Evolutionary conservation across 352 stramenopile genomes (phyloP).

Genomic region (Peronospora tabacina): DNA sequence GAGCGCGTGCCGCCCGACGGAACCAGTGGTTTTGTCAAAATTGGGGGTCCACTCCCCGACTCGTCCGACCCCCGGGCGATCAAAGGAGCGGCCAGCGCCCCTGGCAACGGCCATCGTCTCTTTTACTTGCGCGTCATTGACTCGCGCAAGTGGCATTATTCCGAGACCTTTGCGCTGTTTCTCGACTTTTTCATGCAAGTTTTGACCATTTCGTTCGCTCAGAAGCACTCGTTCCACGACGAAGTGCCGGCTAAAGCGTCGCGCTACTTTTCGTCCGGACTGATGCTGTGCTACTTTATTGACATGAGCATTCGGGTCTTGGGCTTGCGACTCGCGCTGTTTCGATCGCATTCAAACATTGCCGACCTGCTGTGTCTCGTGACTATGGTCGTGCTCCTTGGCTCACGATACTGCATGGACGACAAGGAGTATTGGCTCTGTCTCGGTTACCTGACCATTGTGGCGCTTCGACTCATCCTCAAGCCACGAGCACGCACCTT

Average conservation of each 20-base stretch:
- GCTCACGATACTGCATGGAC: conserved; percentile 41
- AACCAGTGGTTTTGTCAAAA: conserved; percentile 65
- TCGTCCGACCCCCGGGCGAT: conserved; percentile 60
- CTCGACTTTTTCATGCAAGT: conserved; percentile 84
- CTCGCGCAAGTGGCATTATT: conserved; percentile 86
- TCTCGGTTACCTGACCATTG: conserved; percentile 57
- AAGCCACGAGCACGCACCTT: conserved; percentile 78
- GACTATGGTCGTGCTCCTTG: conserved; percentile 49
- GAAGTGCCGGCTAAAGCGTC: conserved; percentile 60
- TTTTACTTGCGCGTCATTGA: conserved; percentile 81
- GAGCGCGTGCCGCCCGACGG: conserved; percentile 42
- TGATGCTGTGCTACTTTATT: conserved; percentile 79
- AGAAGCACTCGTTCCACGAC: conserved; percentile 48
- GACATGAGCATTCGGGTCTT: conserved; percentile 78
- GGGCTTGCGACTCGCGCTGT: conserved; percentile 61
- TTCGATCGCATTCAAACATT: conserved; percentile 79
- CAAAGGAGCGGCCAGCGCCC: conserved; percentile 35
- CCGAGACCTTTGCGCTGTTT: conserved; percentile 77
- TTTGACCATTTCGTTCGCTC: conserved; percentile 69
- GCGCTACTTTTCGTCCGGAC: conserved; percentile 60
- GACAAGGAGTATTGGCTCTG: conserved; percentile 65
- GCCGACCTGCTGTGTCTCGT: conserved; percentile 68
- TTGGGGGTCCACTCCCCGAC: conserved; percentile 63
- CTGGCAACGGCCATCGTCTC: conserved; percentile 52
- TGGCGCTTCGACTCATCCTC: conserved; percentile 71